Percentiles rank a stretch among this genome's conserved stretches.
These are phyloP conservation scores for Apiosordaria backusii DNA, from an alignment of 495 filamentous ascomycete genomes.

Conservation along the genomic window DNA sequence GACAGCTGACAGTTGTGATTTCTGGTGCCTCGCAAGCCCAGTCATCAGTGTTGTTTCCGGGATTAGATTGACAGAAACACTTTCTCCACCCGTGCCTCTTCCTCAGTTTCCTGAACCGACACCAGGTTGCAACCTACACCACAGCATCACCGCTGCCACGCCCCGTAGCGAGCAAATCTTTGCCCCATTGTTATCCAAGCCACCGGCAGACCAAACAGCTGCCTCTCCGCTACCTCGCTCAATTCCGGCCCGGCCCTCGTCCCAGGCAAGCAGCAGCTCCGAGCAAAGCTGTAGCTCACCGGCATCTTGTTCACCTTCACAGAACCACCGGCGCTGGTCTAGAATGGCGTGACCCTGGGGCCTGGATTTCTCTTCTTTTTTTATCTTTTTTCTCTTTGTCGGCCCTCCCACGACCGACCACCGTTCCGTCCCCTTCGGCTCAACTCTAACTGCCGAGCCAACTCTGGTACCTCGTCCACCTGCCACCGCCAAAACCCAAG, in stretches of 20 bases:
- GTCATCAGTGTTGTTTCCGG: background rate
- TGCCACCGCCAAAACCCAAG: background rate
- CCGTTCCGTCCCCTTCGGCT: slow-evolving; percentile 4
- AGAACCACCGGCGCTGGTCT: slow-evolving; percentile 8
- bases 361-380: background rate
- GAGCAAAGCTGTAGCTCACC: background rate
- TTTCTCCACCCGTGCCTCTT: slow-evolving; percentile 15
- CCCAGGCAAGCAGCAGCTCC: background rate
- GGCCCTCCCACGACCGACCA: background rate
- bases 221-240: background rate
- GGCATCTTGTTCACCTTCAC: background rate
- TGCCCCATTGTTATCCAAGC: background rate
- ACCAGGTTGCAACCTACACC: background rate
- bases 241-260: background rate
- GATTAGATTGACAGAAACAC: background rate
- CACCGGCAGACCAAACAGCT: background rate
- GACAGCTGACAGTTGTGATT: background rate
- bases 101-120: background rate
- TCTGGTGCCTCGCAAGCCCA: no score
- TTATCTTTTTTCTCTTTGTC: background rate
- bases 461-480: background rate
- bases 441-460: slow-evolving; percentile 3
- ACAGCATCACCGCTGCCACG: background rate
- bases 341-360: slow-evolving; percentile 10
- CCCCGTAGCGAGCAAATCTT: no score